Evolutionary conservation across 371 early-diverging fungal species (phyloP), one percentile per base, ranked within the genome.

Genomic region (Capillidium rhysosporum): DNA sequence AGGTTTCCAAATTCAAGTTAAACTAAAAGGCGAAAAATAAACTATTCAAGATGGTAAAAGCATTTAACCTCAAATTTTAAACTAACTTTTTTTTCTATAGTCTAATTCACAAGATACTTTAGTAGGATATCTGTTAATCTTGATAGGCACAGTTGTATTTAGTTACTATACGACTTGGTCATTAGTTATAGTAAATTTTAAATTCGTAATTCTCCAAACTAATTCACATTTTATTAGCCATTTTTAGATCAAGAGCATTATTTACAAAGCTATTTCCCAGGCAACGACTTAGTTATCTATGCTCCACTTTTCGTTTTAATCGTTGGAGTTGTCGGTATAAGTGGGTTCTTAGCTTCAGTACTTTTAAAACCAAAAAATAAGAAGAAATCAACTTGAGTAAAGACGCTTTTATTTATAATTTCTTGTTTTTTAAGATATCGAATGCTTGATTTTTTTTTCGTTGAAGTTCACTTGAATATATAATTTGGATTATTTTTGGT

Each of bases 361-460:
- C 23, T 29, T 4, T 26, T 25, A 8, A 47, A 47, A 18, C 9
- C 21, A 5, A 16, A 10, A 7, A 24, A 47, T 10, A 47, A 47
- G 47, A 47, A 47, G 23, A 47, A 47, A 25, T 24, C 47, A 12
- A 47, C 47, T 18, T 47, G 25, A 47, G n/a, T n/a, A n/a, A n/a
- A n/a, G n/a, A n/a, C n/a, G n/a, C n/a, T n/a, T n/a, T n/a, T n/a
- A n/a, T n/a, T n/a, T n/a, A n/a, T n/a, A n/a, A n/a, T n/a, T n/a
- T n/a, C n/a, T n/a, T n/a, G n/a, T n/a, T n/a, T n/a, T n/a, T n/a
- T n/a, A n/a, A n/a, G n/a, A n/a, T n/a, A n/a, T n/a, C n/a, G n/a
- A n/a, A n/a, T n/a, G n/a, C n/a, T n/a, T n/a, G n/a, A n/a, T n/a
- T n/a, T n/a, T n/a, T n/a, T n/a, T n/a, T n/a, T n/a, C n/a, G n/a